Conservation (phyloP, 2,329 filamentous ascomycete species). For the Exserohilum turcica region DNA sequence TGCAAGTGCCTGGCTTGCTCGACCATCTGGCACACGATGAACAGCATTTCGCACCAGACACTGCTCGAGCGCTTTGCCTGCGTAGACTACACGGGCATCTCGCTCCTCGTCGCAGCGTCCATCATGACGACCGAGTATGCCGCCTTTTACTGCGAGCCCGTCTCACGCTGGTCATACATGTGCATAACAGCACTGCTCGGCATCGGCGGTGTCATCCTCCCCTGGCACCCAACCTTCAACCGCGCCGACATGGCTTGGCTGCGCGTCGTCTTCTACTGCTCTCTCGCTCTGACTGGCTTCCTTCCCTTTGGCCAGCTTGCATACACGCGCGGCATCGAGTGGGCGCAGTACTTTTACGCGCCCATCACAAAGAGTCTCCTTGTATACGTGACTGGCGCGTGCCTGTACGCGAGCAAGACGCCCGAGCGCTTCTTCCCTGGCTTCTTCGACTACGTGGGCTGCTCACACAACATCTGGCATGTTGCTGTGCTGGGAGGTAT, state of each 20-base stretch:
- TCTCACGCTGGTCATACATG: slow-evolving; percentile 87
- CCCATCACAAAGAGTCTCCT: slow-evolving; percentile 82
- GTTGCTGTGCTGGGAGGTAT: slow-evolving; percentile 92
- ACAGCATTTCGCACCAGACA: slow-evolving; percentile 86
- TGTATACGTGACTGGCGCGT: slow-evolving; percentile 84
- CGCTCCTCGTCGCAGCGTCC: slow-evolving; percentile 88
- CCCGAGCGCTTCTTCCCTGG: slow-evolving; percentile 93
- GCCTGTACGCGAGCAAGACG: slow-evolving; percentile 87
- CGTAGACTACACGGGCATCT: slow-evolving; percentile 98
- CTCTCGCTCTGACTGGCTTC: slow-evolving; percentile 85
- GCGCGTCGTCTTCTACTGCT: slow-evolving; percentile 88
- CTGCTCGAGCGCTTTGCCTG: slow-evolving; percentile 95
- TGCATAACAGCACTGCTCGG: slow-evolving; percentile 78
- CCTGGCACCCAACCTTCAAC: slow-evolving; percentile 97
- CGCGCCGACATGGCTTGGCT: slow-evolving; percentile 89
- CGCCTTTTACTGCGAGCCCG: slow-evolving; percentile 95
- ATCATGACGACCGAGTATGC: slow-evolving; percentile 99
- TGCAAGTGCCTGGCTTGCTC: slow-evolving; percentile 95
- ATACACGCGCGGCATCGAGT: slow-evolving; percentile 74
- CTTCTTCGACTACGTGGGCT: slow-evolving; percentile 92
- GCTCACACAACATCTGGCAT: slow-evolving; percentile 98
- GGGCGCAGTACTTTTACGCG: slow-evolving; percentile 88
- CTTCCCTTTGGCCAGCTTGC: slow-evolving; percentile 85
- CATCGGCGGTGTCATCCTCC: slow-evolving; percentile 84
- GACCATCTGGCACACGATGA: slow-evolving; percentile 98